Evolutionary conservation across 164 flowering plant species (phyloP).

Genomic region (Hamamelis virginiana): DNA sequence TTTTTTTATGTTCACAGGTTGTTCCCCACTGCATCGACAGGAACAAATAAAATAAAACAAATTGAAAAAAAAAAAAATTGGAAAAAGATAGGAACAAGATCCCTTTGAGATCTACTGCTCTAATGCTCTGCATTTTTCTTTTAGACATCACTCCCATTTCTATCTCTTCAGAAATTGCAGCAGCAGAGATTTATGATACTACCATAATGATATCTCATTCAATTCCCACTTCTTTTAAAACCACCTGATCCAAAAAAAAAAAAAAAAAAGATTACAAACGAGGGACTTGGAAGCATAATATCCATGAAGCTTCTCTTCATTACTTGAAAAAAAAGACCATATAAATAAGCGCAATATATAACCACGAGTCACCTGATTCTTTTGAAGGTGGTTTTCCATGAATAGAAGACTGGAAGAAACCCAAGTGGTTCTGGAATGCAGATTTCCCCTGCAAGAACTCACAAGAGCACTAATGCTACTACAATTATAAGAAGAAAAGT

Average conservation of each 20-base stretch:
- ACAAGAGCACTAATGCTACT: neutral
- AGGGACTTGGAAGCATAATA: neutral
- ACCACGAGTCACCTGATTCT: conserved; percentile 35
- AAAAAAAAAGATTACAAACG: neutral
- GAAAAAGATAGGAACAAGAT: conserved; percentile 22
- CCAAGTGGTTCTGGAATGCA: conserved; percentile 39
- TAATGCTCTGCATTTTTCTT: conserved; percentile 6
- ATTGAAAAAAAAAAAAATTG: conserved; percentile 9
- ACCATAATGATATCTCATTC: conserved; percentile 10
- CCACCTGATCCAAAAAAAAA: conserved; percentile 29
- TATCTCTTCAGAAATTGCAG: conserved; percentile 12
- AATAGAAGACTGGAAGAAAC: conserved; percentile 37
- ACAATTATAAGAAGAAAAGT: neutral
- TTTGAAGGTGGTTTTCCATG: conserved; percentile 39
- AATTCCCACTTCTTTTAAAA: conserved; percentile 46
- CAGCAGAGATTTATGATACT: conserved; percentile 18
- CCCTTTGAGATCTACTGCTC: conserved; percentile 26
- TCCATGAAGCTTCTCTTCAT: neutral
- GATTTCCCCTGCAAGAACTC: conserved; percentile 45
- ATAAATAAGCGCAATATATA: neutral
- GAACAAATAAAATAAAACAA: conserved; percentile 26
- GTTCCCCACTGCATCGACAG: conserved; percentile 63
- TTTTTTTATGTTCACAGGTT: conserved; percentile 36
- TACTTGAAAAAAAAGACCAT: no score
- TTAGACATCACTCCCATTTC: conserved; percentile 16